phyloP scores from a whole-genome alignment of 768 basidiomycete species.

The Xanthoconium stramineum region DNA sequence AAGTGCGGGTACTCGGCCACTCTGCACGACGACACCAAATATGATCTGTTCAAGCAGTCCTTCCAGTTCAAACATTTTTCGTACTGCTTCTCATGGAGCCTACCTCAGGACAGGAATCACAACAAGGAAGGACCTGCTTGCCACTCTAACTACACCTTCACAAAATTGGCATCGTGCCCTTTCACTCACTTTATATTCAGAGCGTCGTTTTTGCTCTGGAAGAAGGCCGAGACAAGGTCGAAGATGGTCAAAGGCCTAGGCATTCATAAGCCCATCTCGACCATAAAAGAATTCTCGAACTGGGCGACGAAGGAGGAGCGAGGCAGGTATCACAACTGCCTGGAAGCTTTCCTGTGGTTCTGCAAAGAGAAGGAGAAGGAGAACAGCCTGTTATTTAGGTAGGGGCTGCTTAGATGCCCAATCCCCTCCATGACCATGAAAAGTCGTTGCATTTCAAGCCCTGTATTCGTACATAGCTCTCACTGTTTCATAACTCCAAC shows the following conservation, averaged over 20 bases:
- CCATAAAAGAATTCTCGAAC: too few species aligned
- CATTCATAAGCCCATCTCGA: neutral
- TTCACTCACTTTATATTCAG: neutral
- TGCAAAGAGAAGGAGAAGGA: neutral
- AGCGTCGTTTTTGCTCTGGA: neutral
- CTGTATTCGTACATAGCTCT: too few species aligned
- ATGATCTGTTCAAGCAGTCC: neutral
- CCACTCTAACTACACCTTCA: neutral
- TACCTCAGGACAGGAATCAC: neutral
- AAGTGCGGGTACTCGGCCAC: neutral
- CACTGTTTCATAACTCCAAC: too few species aligned
- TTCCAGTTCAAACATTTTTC: neutral
- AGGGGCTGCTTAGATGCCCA: too few species aligned
- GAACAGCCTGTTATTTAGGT: too few species aligned
- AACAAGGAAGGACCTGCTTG: neutral
- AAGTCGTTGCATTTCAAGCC: too few species aligned
- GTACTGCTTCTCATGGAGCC: neutral
- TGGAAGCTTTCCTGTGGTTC: neutral
- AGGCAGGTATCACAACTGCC: neutral
- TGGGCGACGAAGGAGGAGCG: neutral
- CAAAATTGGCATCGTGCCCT: neutral
- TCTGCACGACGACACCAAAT: neutral
- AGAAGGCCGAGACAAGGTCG: neutral
- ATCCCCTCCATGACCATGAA: too few species aligned
- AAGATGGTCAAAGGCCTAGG: neutral